Percentiles rank a stretch among this genome's conserved stretches.
Evolutionary conservation across 2,329 filamentous ascomycete genomes (phyloP).

Genomic region (Neofusicoccum sp.): DNA sequence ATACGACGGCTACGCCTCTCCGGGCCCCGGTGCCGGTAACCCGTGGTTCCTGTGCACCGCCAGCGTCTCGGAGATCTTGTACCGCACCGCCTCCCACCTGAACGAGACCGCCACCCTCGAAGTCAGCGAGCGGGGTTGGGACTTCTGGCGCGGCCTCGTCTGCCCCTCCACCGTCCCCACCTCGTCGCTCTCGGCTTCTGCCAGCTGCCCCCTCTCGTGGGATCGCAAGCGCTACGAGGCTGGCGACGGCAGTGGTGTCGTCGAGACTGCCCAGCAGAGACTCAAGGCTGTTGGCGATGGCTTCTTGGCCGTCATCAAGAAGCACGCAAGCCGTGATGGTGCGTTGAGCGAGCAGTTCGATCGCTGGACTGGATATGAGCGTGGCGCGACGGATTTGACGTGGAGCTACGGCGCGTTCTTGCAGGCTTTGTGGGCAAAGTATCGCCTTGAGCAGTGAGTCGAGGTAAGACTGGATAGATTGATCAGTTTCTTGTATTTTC

Average conservation of each 20-base stretch:
- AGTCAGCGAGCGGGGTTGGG: conserved; percentile 30
- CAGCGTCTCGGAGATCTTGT: conserved; percentile 41
- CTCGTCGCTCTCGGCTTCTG: background rate
- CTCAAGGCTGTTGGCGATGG: conserved; percentile 38
- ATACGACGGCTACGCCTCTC: conserved; percentile 39
- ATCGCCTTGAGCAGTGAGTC: too few species aligned
- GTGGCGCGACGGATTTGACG: conserved; percentile 43
- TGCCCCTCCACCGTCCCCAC: background rate
- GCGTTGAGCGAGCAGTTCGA: conserved; percentile 47
- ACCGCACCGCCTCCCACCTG: conserved; percentile 35
- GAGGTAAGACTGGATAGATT: too few species aligned
- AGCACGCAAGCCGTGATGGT: conserved; percentile 39
- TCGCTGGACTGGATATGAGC: conserved; percentile 38
- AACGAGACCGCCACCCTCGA: conserved; percentile 28
- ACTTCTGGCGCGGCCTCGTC: conserved; percentile 40
- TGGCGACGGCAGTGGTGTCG: conserved; percentile 21
- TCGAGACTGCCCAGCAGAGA: conserved; percentile 29
- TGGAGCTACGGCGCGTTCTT: conserved; percentile 48
- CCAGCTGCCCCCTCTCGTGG: conserved; percentile 14
- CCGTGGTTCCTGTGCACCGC: conserved; percentile 47
- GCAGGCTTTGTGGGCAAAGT: conserved; percentile 38
- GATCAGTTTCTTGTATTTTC: too few species aligned
- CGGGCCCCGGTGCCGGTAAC: conserved; percentile 31
- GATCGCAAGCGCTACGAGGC: conserved; percentile 24
- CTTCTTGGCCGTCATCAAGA: conserved; percentile 42